Conservation (phyloP, 169 alveolate species). For the Plasmodium knowlesi region DNA sequence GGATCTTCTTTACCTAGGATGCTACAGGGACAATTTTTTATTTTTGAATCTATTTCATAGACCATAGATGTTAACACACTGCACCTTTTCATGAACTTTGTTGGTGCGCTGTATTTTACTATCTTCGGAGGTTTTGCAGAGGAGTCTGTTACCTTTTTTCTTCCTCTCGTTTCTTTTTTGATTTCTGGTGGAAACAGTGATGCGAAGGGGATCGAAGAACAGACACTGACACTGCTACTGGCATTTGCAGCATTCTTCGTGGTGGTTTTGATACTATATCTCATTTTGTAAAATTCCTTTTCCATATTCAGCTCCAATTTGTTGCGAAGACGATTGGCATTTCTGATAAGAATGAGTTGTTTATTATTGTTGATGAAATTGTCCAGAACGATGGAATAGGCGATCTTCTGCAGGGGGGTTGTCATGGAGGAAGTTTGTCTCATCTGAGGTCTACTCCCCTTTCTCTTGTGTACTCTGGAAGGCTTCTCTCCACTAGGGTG, state of each 20-base stretch:
- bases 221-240: neutral
- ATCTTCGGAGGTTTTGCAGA: neutral
- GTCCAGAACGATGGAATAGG: constrained; percentile 35
- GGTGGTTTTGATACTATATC: neutral
- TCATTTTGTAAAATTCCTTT: neutral
- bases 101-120: neutral
- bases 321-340: neutral
- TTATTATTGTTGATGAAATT: constrained; percentile 24
- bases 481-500: neutral
- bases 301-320: neutral
- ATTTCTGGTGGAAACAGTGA: neutral
- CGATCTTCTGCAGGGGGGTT: neutral
- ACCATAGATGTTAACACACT: neutral
- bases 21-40: neutral
- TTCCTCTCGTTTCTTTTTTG: neutral
- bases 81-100: neutral
- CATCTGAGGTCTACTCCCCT: neutral
- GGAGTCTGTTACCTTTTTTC: neutral
- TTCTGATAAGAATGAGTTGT: constrained; percentile 40
- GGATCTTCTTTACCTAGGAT: neutral
- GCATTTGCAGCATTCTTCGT: neutral
- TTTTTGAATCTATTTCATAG: neutral
- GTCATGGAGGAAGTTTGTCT: neutral
- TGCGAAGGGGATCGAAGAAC: neutral
- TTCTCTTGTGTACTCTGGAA: neutral